These are phyloP conservation scores for Apostasia shenzhenica DNA, from an alignment of 106 monocot species.

Conservation along the genomic window DNA sequence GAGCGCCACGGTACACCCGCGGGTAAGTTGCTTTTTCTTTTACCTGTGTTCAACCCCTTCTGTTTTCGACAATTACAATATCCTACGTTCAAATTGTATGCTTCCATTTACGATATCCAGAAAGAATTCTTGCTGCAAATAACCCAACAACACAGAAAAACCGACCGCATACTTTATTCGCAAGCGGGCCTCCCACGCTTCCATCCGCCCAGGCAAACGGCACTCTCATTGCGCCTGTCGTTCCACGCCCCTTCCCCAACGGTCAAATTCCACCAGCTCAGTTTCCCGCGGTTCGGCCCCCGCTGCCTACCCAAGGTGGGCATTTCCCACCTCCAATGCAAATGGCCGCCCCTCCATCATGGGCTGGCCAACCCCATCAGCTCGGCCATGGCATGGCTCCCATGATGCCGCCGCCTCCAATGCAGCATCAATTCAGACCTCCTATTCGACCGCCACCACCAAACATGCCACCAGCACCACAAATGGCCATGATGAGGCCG, in stretches of 20 bases:
- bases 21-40: constrained; percentile 29
- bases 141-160: constrained; percentile 66
- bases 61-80: too few relatives aligned
- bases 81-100: too few relatives aligned
- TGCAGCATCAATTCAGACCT: constrained; percentile 41
- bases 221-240: constrained; percentile 10
- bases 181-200: constrained; percentile 82
- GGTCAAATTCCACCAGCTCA: constrained; percentile 35
- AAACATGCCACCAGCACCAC: constrained; percentile 45
- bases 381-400: constrained; percentile 18
- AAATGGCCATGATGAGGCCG: constrained; percentile 34
- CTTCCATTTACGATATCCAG: constrained; percentile 26
- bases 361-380: constrained; percentile 49
- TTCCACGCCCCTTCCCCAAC: constrained; percentile 52
- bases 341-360: constrained; percentile 33
- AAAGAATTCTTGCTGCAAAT: constrained; percentile 81
- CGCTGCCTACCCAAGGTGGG: constrained; percentile 32
- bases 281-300: constrained; percentile 33
- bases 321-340: constrained; percentile 64
- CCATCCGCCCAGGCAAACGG: constrained; percentile 29
- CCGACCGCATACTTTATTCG: constrained; percentile 85
- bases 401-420: constrained; percentile 29
- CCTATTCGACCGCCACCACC: constrained; percentile 20
- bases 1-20: constrained; percentile 97
- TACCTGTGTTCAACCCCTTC: too few relatives aligned